Evolutionary conservation across 345 rosid genomes (phyloP), one percentile per base, ranked within the genome.

Genomic region (Gossypium turneri): DNA sequence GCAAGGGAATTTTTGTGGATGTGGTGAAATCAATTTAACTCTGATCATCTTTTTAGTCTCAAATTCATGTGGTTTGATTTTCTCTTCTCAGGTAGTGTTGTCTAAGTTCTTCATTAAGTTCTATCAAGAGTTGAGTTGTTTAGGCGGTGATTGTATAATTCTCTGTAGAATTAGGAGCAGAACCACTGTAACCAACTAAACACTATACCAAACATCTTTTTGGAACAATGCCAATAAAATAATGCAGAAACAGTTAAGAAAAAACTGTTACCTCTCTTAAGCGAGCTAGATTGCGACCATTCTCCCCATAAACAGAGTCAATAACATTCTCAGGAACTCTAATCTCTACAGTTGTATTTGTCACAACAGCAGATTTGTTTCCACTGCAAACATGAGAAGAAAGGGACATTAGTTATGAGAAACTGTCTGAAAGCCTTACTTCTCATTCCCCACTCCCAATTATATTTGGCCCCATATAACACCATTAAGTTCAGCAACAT

Each of bases 341-440:
- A 62, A 92, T 89, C 86, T 92, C 98, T 9, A 94, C 90, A 1
- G 94, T 92, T 61, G 97, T 87, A 81, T 91, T 93, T 64, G 96
- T 90, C 75, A 94, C 97, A 58, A 90, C 75, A 60, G 93, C 98
- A 63, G 94, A 85, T 84, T 80, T 92, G 77, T 83, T 88, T 80
- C 93, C 92, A 82, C 97, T 94, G 85, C 75, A 86, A 74, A 70
- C 9, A 80, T 60, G 48, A 75, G 20, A 80, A 9, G 38, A 8
- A 77, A 67, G 52, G 56, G 9, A 29, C 57, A 77, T 10, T 10
- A 79, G 16, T 55, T 55, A 12, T 24, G 56, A 76, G n/a, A 50
- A 16, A 64, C 38, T 9, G 38, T 64, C 58, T 11, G 38, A 43
- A 38, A 12, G 20, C 50, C 20, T 25, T 73, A 29, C 22, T 60